A percentile compares a stretch with the other conserved stretches of the same genome.
Conservation (phyloP, 2,329 filamentous ascomycete genomes). For the Fonsecaea pugnacius region DNA sequence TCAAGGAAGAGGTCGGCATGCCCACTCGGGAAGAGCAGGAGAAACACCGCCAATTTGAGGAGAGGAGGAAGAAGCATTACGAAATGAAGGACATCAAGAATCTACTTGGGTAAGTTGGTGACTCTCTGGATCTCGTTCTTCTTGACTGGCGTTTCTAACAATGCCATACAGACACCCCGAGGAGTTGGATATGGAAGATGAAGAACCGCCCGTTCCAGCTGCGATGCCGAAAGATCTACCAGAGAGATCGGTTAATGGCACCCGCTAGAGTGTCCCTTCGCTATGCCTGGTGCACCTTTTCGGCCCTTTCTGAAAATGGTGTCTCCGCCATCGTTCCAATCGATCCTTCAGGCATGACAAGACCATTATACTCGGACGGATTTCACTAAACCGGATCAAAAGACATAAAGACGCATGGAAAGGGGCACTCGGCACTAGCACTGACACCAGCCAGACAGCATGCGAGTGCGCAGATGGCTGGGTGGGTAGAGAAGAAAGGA, state of each 20-base stretch:
- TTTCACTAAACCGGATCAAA: neutral
- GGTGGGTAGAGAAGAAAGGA: neutral
- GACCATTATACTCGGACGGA: neutral
- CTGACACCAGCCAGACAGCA: conserved; percentile 1
- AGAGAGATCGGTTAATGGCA: conserved; percentile 40
- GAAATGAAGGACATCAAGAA: conserved; percentile 96
- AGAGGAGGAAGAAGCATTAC: conserved; percentile 93
- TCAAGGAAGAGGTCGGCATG: conserved; percentile 57
- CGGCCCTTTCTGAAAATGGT: neutral
- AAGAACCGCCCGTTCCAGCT: conserved; percentile 55
- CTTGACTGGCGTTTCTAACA: neutral
- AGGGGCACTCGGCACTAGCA: neutral
- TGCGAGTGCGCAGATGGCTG: neutral
- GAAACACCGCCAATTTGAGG: conserved; percentile 91
- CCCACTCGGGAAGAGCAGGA: conserved; percentile 74
- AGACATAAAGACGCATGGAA: neutral
- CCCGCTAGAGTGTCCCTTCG: conserved; percentile 18
- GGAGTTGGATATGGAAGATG: conserved; percentile 63
- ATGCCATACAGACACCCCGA: conserved; percentile 62
- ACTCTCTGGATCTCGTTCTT: conserved; percentile 5
- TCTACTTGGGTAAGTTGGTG: conserved; percentile 69
- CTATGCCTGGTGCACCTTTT: conserved; percentile 3
- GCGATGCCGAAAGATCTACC: conserved; percentile 49
- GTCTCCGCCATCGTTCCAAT: neutral
- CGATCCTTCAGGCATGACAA: neutral